Percentiles rank a stretch among this genome's conserved stretches.
These are phyloP conservation scores for Ophiostoma perfectum DNA, from an alignment of 2,329 filamentous ascomycete genomes.

Conservation along the genomic window DNA sequence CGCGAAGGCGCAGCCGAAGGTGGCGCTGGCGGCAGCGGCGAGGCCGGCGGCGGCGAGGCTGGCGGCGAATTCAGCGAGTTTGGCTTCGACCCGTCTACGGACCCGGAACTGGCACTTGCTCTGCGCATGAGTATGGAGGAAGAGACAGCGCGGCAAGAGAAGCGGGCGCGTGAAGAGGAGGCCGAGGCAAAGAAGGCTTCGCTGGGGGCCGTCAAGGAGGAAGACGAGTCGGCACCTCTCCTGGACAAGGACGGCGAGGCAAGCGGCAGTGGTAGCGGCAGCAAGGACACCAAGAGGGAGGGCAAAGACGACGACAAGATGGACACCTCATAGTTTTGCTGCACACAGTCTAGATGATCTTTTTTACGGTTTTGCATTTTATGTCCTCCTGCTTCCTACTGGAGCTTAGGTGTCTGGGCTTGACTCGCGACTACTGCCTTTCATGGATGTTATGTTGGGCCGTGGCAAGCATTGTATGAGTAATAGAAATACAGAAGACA, in stretches of 20 bases:
- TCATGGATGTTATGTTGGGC: too few relatives aligned
- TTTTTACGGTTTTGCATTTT: constrained; percentile 6
- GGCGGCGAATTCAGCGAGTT: constrained; percentile 69
- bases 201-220: constrained; percentile 77
- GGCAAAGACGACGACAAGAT: constrained; percentile 65
- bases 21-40: constrained; percentile 50
- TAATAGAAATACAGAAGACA: neutral
- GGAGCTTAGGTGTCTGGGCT: neutral
- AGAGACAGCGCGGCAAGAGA: constrained; percentile 89
- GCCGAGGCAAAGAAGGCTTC: constrained; percentile 45
- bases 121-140: constrained; percentile 98
- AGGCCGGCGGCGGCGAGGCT: constrained; percentile 47
- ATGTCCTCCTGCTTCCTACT: neutral
- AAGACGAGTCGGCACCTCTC: constrained; percentile 61
- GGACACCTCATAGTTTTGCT: constrained; percentile 66
- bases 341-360: neutral
- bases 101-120: constrained; percentile 90
- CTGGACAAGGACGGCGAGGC: constrained; percentile 60
- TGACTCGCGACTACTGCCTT: too few relatives aligned
- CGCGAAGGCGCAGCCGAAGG: constrained; percentile 66
- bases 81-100: constrained; percentile 82
- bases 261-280: constrained; percentile 44
- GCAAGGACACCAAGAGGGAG: constrained; percentile 44
- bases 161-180: constrained; percentile 71
- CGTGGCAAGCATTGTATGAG: constrained; percentile 2